Evolutionary conservation across 345 rosid genomes (phyloP).

Genomic region (Limnanthes douglasii): DNA sequence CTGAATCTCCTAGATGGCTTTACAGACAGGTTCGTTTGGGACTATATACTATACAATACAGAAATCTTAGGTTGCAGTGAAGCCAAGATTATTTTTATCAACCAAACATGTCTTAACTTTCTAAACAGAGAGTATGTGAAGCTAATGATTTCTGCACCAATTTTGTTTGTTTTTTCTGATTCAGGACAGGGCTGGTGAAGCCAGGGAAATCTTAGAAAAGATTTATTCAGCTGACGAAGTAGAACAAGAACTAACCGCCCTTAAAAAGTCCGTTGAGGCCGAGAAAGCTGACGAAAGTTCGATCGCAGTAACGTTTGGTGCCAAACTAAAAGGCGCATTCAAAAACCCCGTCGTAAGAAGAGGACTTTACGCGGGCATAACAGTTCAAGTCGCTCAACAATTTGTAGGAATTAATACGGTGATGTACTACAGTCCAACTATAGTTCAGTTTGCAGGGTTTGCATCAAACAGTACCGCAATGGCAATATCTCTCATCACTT

Average conservation of each 20-base stretch:
- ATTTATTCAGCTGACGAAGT: conserved; percentile 58
- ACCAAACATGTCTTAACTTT: background rate
- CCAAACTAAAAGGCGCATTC: conserved; percentile 61
- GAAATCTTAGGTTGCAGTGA: too few relatives aligned
- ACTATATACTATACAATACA: too few relatives aligned
- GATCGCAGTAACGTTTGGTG: conserved; percentile 21
- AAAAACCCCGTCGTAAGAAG: conserved; percentile 30
- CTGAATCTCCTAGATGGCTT: conserved; percentile 91
- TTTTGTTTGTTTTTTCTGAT: background rate
- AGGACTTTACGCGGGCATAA: conserved; percentile 67
- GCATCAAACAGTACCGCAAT: conserved; percentile 71
- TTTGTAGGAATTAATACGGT: conserved; percentile 87
- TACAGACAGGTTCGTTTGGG: conserved; percentile 35
- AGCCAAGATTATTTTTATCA: background rate
- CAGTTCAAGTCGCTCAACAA: conserved; percentile 86
- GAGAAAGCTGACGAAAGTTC: conserved; percentile 44
- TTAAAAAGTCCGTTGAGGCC: conserved; percentile 30
- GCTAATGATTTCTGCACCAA: too few relatives aligned
- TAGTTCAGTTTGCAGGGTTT: conserved; percentile 78
- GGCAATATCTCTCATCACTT: conserved; percentile 72
- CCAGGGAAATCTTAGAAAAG: conserved; percentile 40
- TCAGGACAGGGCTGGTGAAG: conserved; percentile 34
- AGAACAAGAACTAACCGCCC: conserved; percentile 31
- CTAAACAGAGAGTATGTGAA: too few relatives aligned
- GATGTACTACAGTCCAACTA: conserved; percentile 79